phyloP scores from a whole-genome alignment of 2,329 filamentous ascomycete genomes.

The Biscogniauxia marginata region DNA sequence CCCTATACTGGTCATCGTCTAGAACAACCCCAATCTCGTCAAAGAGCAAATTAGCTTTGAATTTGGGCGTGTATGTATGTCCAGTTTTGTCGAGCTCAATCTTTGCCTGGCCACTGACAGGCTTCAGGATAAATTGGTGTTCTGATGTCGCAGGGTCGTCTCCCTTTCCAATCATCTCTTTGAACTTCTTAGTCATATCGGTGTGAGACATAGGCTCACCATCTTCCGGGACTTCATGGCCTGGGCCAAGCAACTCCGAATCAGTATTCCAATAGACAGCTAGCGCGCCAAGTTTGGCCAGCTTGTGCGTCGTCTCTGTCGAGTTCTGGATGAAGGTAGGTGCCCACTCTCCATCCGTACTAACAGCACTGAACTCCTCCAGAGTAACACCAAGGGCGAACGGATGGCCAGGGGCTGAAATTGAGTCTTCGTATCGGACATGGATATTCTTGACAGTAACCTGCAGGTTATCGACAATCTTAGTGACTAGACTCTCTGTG shows the following conservation, averaged over 20 bases:
- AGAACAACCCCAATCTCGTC: slow-evolving; percentile 98
- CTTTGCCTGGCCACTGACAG: slow-evolving; percentile 91
- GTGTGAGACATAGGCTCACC: slow-evolving; percentile 66
- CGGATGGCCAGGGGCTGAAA: slow-evolving; percentile 90
- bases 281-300: slow-evolving; percentile 84
- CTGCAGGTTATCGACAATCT: slow-evolving; percentile 97
- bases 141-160: slow-evolving; percentile 53
- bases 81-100: slow-evolving; percentile 94
- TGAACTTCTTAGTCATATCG: slow-evolving; percentile 75
- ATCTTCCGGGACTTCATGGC: slow-evolving; percentile 66
- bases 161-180: slow-evolving; percentile 72
- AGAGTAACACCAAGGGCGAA: slow-evolving; percentile 91
- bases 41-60: slow-evolving; percentile 89
- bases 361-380: slow-evolving; percentile 95
- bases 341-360: slow-evolving; percentile 91
- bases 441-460: slow-evolving; percentile 98
- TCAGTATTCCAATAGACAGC: slow-evolving; percentile 99
- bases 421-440: slow-evolving; percentile 95
- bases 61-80: slow-evolving; percentile 72
- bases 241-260: slow-evolving; percentile 76
- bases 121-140: slow-evolving; percentile 94
- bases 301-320: slow-evolving; percentile 81
- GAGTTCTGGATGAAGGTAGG: slow-evolving; percentile 94
- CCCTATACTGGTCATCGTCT: slow-evolving; percentile 95
- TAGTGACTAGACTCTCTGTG: slow-evolving; percentile 88